These are phyloP conservation scores for Scutellaria minor DNA, from an alignment of 257 asterid genomes.

Conservation along the genomic window DNA sequence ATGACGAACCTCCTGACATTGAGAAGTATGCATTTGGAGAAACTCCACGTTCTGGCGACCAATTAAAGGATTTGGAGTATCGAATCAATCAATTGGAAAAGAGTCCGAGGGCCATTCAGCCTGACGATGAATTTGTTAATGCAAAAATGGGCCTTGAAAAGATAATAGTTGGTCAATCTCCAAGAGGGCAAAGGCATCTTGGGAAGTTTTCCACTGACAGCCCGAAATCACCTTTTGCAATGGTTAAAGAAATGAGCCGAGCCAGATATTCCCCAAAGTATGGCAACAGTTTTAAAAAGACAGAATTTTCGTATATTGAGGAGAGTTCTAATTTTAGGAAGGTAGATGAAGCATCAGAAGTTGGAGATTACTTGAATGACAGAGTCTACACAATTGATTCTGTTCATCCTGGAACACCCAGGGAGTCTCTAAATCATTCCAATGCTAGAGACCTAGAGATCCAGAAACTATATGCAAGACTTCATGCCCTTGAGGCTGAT, in stretches of 20 bases:
- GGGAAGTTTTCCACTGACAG: slow-evolving; percentile 71
- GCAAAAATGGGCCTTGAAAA: slow-evolving; percentile 68
- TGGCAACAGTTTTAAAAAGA: slow-evolving; percentile 57
- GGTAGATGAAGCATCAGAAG: slow-evolving; percentile 58
- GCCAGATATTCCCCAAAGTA: slow-evolving; percentile 66
- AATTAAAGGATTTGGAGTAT: slow-evolving; percentile 70
- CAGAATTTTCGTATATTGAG: slow-evolving; percentile 52
- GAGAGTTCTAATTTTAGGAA: slow-evolving; percentile 55
- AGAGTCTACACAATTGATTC: slow-evolving; percentile 92
- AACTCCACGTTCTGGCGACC: slow-evolving; percentile 62
- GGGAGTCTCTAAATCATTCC: slow-evolving; percentile 46
- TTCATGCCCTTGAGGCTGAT: slow-evolving; percentile 97
- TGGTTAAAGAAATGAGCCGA: slow-evolving; percentile 51
- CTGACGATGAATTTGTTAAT: slow-evolving; percentile 57
- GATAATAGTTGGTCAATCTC: slow-evolving; percentile 78
- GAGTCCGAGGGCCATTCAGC: slow-evolving; percentile 63
- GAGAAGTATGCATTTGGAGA: slow-evolving; percentile 83
- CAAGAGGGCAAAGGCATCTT: slow-evolving; percentile 58
- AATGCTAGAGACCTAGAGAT: slow-evolving; percentile 66
- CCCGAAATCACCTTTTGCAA: slow-evolving; percentile 49
- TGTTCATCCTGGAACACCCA: slow-evolving; percentile 66
- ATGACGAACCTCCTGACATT: slow-evolving; percentile 62
- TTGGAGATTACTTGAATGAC: slow-evolving; percentile 72
- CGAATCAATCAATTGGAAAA: slow-evolving; percentile 83
- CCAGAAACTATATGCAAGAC: slow-evolving; percentile 82